A percentile compares a stretch with the other conserved stretches of the same genome.
These are phyloP conservation scores for Lophiostoma macrostomum DNA, from an alignment of 495 filamentous ascomycete genomes.

Conservation along the genomic window DNA sequence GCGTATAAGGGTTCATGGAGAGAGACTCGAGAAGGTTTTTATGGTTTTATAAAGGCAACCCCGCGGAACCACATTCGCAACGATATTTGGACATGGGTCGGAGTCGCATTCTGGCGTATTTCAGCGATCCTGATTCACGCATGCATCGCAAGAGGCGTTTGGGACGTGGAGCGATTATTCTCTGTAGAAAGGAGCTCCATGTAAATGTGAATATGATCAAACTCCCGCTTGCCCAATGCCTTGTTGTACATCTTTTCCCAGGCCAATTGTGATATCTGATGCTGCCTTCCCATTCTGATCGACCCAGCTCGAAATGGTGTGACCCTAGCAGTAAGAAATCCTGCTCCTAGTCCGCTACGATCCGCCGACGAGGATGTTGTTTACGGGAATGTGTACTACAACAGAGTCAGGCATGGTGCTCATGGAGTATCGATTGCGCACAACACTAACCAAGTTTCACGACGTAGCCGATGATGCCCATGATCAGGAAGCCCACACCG, in stretches of 20 bases:
- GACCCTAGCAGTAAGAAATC: not conserved
- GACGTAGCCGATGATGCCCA: slow-evolving; percentile 84
- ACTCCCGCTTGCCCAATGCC: slow-evolving; percentile 29
- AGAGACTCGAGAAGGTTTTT: too few relatives aligned
- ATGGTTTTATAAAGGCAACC: too few relatives aligned
- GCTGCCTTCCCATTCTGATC: not conserved
- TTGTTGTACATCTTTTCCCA: slow-evolving; percentile 20
- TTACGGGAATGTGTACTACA: slow-evolving; percentile 82
- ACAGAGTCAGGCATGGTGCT: too few relatives aligned
- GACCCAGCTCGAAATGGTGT: too few relatives aligned
- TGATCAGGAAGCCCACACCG: slow-evolving; percentile 84
- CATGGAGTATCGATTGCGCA: too few relatives aligned
- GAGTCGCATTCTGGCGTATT: too few relatives aligned
- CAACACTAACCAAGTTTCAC: too few relatives aligned
- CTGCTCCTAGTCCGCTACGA: slow-evolving; percentile 44
- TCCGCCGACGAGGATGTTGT: slow-evolving; percentile 76
- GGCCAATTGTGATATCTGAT: not conserved
- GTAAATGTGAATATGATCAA: slow-evolving; percentile 25
- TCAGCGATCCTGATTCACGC: too few relatives aligned
- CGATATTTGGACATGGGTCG: too few relatives aligned
- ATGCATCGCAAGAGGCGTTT: not conserved
- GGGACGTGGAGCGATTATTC: not conserved
- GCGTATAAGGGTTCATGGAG: too few relatives aligned
- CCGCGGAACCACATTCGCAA: too few relatives aligned
- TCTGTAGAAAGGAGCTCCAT: not conserved